Percentiles rank a stretch among this genome's conserved stretches.
These are phyloP conservation scores for Saxispiralis lemnorum DNA, from an alignment of 495 filamentous ascomycete species.

Conservation along the genomic window DNA sequence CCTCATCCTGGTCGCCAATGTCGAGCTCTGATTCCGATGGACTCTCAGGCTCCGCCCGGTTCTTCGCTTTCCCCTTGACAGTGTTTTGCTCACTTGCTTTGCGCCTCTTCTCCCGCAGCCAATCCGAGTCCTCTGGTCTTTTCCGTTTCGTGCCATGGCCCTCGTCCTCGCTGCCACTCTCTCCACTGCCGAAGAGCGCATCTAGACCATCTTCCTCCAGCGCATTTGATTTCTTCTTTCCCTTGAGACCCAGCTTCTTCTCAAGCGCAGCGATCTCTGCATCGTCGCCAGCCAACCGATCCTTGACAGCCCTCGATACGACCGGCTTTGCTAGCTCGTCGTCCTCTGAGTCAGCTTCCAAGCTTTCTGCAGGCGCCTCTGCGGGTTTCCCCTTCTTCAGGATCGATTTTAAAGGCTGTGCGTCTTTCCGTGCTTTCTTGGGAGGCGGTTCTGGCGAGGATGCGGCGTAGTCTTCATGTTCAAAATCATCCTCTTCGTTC, in stretches of 20 bases:
- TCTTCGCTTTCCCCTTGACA: constrained; percentile 14
- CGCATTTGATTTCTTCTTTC: constrained; percentile 54
- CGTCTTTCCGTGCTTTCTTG: constrained; percentile 5
- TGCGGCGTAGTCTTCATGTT: constrained; percentile 16
- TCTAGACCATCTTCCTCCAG: constrained; percentile 78
- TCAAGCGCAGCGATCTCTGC: constrained; percentile 77
- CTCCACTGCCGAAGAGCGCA: constrained; percentile 51
- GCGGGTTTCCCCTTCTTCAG: constrained; percentile 21
- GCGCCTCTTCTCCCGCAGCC: constrained; percentile 46
- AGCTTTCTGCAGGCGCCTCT: not conserved
- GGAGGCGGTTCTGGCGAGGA: not conserved
- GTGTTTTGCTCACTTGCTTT: constrained; percentile 32
- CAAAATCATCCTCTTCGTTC: not conserved
- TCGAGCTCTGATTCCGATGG: constrained; percentile 9
- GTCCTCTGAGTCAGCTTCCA: constrained; percentile 1
- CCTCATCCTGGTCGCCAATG: constrained; percentile 20
- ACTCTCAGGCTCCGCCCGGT: not conserved
- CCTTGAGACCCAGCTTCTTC: constrained; percentile 72
- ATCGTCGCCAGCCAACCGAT: constrained; percentile 57
- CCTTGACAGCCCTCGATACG: constrained; percentile 31
- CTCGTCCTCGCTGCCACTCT: constrained; percentile 21
- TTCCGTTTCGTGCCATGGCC: constrained; percentile 29
- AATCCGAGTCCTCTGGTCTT: constrained; percentile 32
- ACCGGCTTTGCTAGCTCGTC: constrained; percentile 4
- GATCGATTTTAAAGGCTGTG: constrained; percentile 27